Base-by-base conservation (phyloP, 208 protist genomes). In the Crithidia brevicula region DNA sequence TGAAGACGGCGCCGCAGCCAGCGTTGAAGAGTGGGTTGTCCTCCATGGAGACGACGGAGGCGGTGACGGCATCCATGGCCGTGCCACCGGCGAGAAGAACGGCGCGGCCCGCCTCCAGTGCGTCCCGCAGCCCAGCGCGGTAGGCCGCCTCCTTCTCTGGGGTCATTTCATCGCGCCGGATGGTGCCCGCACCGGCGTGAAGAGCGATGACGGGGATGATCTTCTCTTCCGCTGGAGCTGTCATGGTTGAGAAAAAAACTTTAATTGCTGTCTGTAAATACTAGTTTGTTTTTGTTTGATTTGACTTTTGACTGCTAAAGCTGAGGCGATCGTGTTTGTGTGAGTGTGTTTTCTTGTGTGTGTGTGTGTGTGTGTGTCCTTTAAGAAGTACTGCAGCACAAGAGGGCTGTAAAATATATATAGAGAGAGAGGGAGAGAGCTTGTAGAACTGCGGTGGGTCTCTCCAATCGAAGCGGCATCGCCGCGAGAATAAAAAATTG, bases 21-120 rank as follows among this genome's bases (percentile, higher is more conserved):
- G 68, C 68, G 46, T 74, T 74, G 68, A 74, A 74, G 30, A 74
- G 68, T 23, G 68, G 68, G 53, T 66, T 67, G 52, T 74, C 68
- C 68, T 74, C 68, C 38, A 74, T 63, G 30, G 68, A 66, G 28
- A 74, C 57, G 3, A 74, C 68, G 6, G 68, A 16, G 15, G 51
- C 59, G 18, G 68, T 74, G 8, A 74, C 68, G 23, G 68, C 68
- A 22, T 74, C 68, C 68, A 74, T 62, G 25, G 68, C 68, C 13
- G 15, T 63, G 40, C 68, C 68, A 20, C 68, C 68, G 30, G 42
- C 59, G 15, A 57, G 33, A 16, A 74, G 60, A 16, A 74, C 56
- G 15, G 25, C 33, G 9, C 50, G 60, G 51, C 68, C 68, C 9
- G 68, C 56, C 53, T 74, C 68, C 16, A 67, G 31, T 2, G 68